These are phyloP conservation scores for Lactarius hatsudake DNA, from an alignment of 768 basidiomycete genomes.

Conservation along the genomic window DNA sequence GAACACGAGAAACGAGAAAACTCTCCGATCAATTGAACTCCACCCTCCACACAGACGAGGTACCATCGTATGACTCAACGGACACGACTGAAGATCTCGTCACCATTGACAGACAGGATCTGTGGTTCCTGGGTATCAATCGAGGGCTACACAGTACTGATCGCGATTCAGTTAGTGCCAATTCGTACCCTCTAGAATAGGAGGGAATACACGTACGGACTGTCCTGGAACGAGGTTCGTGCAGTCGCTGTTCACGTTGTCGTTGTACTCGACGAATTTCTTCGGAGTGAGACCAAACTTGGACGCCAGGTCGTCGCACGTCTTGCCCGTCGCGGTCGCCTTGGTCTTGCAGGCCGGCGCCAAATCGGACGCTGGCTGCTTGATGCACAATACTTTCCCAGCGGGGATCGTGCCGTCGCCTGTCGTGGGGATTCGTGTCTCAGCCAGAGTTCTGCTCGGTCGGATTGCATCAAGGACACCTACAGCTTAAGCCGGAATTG, in stretches of 20 bases:
- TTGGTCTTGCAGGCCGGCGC: constrained; percentile 16
- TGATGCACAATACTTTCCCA: neutral
- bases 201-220: constrained; percentile 5
- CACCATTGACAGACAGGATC: neutral
- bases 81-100: neutral
- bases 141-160: constrained; percentile 16
- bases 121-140: neutral
- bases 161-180: neutral
- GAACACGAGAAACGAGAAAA: neutral
- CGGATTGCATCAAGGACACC: neutral
- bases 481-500: constrained; percentile 13
- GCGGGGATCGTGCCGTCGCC: neutral
- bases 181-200: too few species aligned
- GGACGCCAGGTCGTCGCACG: constrained; percentile 2
- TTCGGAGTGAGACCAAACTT: neutral
- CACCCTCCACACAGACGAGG: neutral
- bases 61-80: neutral
- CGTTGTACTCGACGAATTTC: constrained; percentile 13
- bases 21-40: neutral
- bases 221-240: constrained; percentile 7
- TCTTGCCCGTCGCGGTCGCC: constrained; percentile 2
- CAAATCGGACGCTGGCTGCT: too few species aligned
- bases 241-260: constrained; percentile 11
- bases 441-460: neutral
- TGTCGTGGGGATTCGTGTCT: neutral